Percentiles rank a stretch among this genome's conserved stretches.
Evolutionary conservation across 805 yeast genomes (phyloP).

Genomic region (Wickerhamomyces kurtzmanii): DNA sequence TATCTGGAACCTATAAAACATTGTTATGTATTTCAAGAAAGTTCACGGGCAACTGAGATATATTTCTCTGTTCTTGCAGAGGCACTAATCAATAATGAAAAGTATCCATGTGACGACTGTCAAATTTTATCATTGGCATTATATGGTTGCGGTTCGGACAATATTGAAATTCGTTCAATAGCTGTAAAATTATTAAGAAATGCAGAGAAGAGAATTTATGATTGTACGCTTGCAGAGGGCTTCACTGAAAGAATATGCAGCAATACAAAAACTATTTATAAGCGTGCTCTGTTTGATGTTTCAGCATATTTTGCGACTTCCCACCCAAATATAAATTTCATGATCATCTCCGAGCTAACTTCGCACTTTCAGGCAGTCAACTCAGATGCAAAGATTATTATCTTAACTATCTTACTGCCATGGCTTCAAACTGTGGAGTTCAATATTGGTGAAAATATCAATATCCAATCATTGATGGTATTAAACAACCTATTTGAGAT

Average conservation of each 20-base stretch:
- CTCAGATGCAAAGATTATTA: conserved; percentile 59
- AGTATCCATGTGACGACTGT: conserved; percentile 42
- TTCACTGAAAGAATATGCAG: conserved; percentile 67
- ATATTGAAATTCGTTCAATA: conserved; percentile 52
- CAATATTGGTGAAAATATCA: conserved; percentile 32
- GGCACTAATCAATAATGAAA: conserved; percentile 40
- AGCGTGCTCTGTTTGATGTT: conserved; percentile 73
- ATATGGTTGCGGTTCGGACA: conserved; percentile 71
- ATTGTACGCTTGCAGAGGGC: conserved; percentile 41
- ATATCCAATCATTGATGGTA: conserved; percentile 49
- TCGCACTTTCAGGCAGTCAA: conserved; percentile 53
- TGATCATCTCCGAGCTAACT: conserved; percentile 64
- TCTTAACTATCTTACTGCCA: conserved; percentile 73
- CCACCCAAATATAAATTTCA: conserved; percentile 49
- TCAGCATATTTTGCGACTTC: conserved; percentile 61
- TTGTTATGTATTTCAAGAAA: conserved; percentile 51
- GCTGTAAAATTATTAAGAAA: conserved; percentile 65
- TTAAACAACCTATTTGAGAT: conserved; percentile 75
- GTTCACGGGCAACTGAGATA: conserved; percentile 44
- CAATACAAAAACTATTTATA: conserved; percentile 73
- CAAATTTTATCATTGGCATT: conserved; percentile 68
- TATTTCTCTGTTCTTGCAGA: conserved; percentile 69
- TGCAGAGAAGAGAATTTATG: conserved; percentile 52
- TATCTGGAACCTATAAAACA: conserved; percentile 55
- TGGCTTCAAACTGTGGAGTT: conserved; percentile 87